A percentile compares a stretch with the other conserved stretches of the same genome.
These are phyloP conservation scores for Circinella umbellata DNA, from an alignment of 371 early-diverging fungal genomes.

Conservation along the genomic window DNA sequence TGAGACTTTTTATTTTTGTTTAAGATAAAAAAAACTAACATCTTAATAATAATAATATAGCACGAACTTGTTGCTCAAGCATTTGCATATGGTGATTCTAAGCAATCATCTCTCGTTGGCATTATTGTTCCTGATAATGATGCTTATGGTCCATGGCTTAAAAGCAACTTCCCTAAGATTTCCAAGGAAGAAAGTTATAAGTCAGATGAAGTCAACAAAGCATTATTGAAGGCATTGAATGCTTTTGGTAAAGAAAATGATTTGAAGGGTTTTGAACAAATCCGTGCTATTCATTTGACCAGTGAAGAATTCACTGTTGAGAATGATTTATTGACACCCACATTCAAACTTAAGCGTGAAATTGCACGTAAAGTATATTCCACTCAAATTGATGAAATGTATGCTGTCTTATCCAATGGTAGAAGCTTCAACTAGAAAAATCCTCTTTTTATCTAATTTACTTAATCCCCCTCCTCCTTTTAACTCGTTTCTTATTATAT, in stretches of 20 bases:
- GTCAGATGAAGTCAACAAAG: conserved; percentile 57
- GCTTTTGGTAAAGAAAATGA: conserved; percentile 68
- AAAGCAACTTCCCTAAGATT: conserved; percentile 43
- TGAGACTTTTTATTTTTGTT: too few species aligned
- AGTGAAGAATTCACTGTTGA: conserved; percentile 83
- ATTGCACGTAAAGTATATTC: conserved; percentile 69
- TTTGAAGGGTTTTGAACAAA: conserved; percentile 89
- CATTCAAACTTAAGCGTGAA: conserved; percentile 88
- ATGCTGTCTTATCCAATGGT: conserved; percentile 51
- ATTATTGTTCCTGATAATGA: conserved; percentile 85
- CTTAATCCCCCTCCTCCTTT: too few species aligned
- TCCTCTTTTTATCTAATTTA: neutral
- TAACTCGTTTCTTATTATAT: too few species aligned
- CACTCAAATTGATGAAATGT: conserved; percentile 69
- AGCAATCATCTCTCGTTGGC: conserved; percentile 84
- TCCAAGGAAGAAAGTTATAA: conserved; percentile 59
- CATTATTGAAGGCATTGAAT: conserved; percentile 62
- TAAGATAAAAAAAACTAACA: neutral
- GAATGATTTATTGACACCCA: conserved; percentile 80
- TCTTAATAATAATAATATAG: conserved; percentile 21
- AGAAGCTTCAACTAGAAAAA: conserved; percentile 41
- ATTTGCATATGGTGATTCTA: conserved; percentile 92
- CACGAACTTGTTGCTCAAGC: conserved; percentile 74
- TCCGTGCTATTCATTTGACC: conserved; percentile 74
- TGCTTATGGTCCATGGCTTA: conserved; percentile 45